Evolutionary conservation across 768 basidiomycete genomes (phyloP).

Genomic region (Cystobasidium onofrii): DNA sequence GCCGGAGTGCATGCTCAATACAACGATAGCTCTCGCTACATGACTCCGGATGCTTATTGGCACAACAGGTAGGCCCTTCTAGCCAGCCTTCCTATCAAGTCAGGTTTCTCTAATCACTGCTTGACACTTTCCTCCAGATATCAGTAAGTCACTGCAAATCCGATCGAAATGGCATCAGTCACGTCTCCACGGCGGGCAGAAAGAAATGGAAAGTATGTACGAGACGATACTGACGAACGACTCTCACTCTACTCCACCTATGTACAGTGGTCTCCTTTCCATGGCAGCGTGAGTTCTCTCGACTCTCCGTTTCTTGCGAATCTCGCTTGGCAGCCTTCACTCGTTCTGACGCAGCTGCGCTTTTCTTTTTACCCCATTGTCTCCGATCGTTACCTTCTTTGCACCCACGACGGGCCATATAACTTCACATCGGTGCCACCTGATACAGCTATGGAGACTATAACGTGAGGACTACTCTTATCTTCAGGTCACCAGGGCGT

Average conservation of each 20-base stretch:
- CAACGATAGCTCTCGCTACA: constrained; percentile 3
- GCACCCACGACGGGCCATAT: no score
- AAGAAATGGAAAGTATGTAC: not conserved
- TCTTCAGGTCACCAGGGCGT: not conserved
- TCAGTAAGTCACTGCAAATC: not conserved
- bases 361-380: not conserved
- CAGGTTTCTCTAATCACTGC: not conserved
- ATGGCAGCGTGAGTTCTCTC: constrained; percentile 17
- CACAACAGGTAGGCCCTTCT: constrained; percentile 14
- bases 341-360: not conserved
- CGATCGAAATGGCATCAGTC: no score
- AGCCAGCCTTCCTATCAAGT: not conserved
- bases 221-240: not conserved
- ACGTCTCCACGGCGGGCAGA: not conserved
- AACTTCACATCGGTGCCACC: not conserved
- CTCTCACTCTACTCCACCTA: not conserved
- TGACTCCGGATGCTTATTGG: constrained; percentile 27
- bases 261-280: constrained; percentile 23
- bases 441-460: constrained; percentile 14
- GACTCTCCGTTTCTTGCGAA: not conserved
- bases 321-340: not conserved
- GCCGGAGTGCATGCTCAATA: not conserved
- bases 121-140: not conserved
- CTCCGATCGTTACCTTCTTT: not conserved
- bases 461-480: not conserved